Base-by-base conservation (phyloP, 129 eudicot species). In the Erigeron canadensis region DNA sequence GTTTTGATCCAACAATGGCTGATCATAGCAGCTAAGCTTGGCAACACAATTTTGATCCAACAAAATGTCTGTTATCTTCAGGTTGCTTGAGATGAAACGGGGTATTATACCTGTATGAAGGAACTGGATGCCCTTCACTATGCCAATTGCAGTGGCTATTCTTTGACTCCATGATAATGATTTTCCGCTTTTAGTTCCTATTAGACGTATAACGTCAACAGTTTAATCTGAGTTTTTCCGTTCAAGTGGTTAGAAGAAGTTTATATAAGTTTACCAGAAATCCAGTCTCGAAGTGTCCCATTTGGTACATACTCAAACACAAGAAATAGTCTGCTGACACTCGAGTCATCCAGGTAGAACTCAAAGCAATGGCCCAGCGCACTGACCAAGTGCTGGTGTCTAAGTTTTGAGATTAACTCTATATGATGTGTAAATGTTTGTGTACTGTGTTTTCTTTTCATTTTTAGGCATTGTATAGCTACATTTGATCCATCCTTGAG, bases 281-380 rank as follows among this genome's bases (percentile, higher is more conserved):
- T 82, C 86, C 87, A 90, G 70, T 87, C 86, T 71, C 97, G 80
- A 39, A 94, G 90, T 0, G 90, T 87, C 66, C 99, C 97, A 8
- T 87, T 94, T 16, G 97, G 96, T 5, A 86, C 82, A 18, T 82
- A 90, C 63, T 89, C 97, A 6, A 87, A 94, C 75, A 94, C 84
- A 8, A 94, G 84, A 73, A 85, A 80, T 73, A 89, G 79, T 75
- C 89, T 87, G 87, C 91, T 90, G 65, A 94, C 93, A 57, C 93
- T 94, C 39, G 95, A 86, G 78, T 94, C 97, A 69, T 90, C 97
- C 68, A 88, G 82, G 82, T 86, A 63, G 79, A 73, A 94, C 73
- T 94, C 97, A 50, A 87, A 94, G 89, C 99, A 94, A 79, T 90
- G 96, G 10, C 99, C 97, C 22, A 94, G 85, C 63, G 89, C 85